phyloP scores from a whole-genome alignment of 495 filamentous ascomycete species.

The Aspergillus ellipticus region DNA sequence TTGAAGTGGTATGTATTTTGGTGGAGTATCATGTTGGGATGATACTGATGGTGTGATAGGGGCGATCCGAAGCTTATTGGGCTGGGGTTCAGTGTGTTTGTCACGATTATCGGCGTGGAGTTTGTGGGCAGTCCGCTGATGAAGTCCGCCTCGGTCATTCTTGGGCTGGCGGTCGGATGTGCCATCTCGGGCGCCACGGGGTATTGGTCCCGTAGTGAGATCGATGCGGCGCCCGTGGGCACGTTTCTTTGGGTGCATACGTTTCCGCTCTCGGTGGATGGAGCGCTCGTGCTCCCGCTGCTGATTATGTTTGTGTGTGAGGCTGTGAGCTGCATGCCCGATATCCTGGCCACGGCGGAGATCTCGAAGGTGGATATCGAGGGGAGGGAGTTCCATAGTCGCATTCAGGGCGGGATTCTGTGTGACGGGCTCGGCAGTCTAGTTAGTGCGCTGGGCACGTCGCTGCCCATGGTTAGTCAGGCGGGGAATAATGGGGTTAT shows the following conservation, averaged over 20 bases:
- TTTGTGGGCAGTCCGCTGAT: constrained; percentile 71
- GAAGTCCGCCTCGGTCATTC: constrained; percentile 66
- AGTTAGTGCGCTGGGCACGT: constrained; percentile 70
- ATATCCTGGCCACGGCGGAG: constrained; percentile 74
- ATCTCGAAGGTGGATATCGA: constrained; percentile 76
- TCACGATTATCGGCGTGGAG: constrained; percentile 75
- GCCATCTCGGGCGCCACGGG: constrained; percentile 75
- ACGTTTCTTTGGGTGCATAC: constrained; percentile 88
- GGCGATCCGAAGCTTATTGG: constrained; percentile 73
- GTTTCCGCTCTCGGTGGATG: constrained; percentile 73
- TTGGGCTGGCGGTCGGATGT: constrained; percentile 74
- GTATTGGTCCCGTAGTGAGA: constrained; percentile 66
- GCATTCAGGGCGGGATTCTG: constrained; percentile 80
- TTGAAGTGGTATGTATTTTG: constrained; percentile 50
- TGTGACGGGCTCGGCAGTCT: constrained; percentile 77
- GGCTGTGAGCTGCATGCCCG: constrained; percentile 80
- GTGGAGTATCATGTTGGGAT: background rate
- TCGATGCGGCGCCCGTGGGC: constrained; percentile 60
- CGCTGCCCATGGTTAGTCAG: constrained; percentile 69
- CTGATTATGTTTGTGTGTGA: constrained; percentile 53
- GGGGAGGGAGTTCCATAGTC: constrained; percentile 70
- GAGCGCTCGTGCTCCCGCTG: constrained; percentile 70
- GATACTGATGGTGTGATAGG: constrained; percentile 48
- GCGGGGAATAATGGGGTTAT: constrained; percentile 88
- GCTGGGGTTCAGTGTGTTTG: constrained; percentile 79